phyloP scores from a whole-genome alignment of 2,329 filamentous ascomycete genomes.

The Mollisiaceae sp. region DNA sequence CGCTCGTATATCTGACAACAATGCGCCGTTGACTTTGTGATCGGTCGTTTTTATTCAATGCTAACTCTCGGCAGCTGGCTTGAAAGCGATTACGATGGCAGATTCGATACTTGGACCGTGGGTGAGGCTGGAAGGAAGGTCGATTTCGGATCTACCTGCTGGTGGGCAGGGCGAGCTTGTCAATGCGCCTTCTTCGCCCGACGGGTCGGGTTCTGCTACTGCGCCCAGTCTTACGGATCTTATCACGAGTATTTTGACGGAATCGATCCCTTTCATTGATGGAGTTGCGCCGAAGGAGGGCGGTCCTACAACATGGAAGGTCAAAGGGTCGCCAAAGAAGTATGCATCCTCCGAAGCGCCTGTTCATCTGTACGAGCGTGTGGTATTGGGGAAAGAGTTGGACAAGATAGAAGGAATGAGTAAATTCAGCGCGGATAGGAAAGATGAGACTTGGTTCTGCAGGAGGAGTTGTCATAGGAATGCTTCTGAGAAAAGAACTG shows the following conservation, averaged over 20 bases:
- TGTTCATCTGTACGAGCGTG: slow-evolving; percentile 59
- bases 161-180: slow-evolving; percentile 35
- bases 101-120: slow-evolving; percentile 35
- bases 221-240: slow-evolving; percentile 51
- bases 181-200: slow-evolving; percentile 20
- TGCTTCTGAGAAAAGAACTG: slow-evolving; percentile 55
- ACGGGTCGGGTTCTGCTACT: slow-evolving; percentile 22
- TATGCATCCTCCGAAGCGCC: slow-evolving; percentile 55
- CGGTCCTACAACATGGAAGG: slow-evolving; percentile 52
- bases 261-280: slow-evolving; percentile 64
- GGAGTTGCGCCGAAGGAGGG: slow-evolving; percentile 52
- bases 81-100: background rate
- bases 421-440: slow-evolving; percentile 39
- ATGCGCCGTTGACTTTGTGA: slow-evolving; percentile 3
- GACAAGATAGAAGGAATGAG: slow-evolving; percentile 44
- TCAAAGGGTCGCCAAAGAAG: slow-evolving; percentile 52
- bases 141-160: slow-evolving; percentile 53
- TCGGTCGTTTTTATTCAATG: slow-evolving; percentile 7
- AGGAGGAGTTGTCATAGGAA: slow-evolving; percentile 67
- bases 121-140: slow-evolving; percentile 60
- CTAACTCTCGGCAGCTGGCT: background rate
- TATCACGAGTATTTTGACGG: slow-evolving; percentile 57
- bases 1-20: background rate
- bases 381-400: slow-evolving; percentile 52
- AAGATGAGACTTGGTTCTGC: slow-evolving; percentile 63